These are phyloP conservation scores for Phytophthora fragariae DNA, from an alignment of 352 stramenopile species.

Conservation along the genomic window DNA sequence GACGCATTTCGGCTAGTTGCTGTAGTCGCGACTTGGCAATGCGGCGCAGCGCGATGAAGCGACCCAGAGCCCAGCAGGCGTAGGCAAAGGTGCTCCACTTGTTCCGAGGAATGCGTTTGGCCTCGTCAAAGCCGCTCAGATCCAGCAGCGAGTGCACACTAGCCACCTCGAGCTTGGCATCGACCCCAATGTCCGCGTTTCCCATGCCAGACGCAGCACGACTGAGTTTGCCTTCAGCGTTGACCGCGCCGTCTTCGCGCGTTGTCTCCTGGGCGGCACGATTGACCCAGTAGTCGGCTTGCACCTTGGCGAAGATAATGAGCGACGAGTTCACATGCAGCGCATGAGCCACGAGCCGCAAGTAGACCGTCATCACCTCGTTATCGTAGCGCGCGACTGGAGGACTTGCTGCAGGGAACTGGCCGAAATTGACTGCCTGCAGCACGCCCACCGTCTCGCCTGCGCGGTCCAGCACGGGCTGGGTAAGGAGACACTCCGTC, in stretches of 20 bases:
- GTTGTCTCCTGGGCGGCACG: slow-evolving; percentile 45
- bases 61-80: slow-evolving; percentile 64
- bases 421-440: slow-evolving; percentile 65
- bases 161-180: slow-evolving; percentile 65
- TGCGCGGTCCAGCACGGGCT: slow-evolving; percentile 74
- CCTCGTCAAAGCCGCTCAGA: slow-evolving; percentile 71
- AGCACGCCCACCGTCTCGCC: slow-evolving; percentile 75
- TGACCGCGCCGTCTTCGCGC: slow-evolving; percentile 13
- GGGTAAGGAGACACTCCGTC: slow-evolving; percentile 77
- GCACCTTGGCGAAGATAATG: slow-evolving; percentile 85
- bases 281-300: slow-evolving; percentile 79
- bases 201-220: slow-evolving; percentile 11
- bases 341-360: slow-evolving; percentile 63
- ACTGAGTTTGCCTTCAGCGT: slow-evolving; percentile 4
- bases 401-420: slow-evolving; percentile 58
- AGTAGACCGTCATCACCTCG: slow-evolving; percentile 71
- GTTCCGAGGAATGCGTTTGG: slow-evolving; percentile 66
- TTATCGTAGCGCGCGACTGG: slow-evolving; percentile 68
- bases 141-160: slow-evolving; percentile 76
- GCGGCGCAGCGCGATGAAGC: slow-evolving; percentile 54
- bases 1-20: slow-evolving; percentile 18
- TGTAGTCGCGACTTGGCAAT: slow-evolving; percentile 22
- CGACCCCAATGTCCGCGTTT: slow-evolving; percentile 40
- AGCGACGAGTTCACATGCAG: slow-evolving; percentile 78
- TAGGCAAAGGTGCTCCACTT: slow-evolving; percentile 85